phyloP scores from a whole-genome alignment of 805 yeast species.

The Hanseniaspora valbyensis region DNA sequence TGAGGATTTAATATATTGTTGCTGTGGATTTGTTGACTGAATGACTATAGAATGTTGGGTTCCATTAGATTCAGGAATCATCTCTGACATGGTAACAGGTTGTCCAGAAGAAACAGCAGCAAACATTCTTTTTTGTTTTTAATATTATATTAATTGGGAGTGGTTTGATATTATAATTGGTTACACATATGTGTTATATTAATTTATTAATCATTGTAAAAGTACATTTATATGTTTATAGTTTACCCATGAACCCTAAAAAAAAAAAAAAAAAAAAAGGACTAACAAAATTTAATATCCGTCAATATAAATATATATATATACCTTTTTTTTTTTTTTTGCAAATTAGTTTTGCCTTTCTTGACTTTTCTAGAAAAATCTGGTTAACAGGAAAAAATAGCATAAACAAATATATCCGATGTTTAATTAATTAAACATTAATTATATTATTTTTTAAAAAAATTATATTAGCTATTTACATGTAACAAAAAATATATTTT shows the following conservation, averaged over 20 bases:
- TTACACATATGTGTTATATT: no score
- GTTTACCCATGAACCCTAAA: no score
- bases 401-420: background rate
- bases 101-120: slow-evolving; percentile 34
- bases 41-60: slow-evolving; percentile 30
- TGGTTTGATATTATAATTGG: no score
- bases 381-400: background rate
- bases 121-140: slow-evolving; percentile 26
- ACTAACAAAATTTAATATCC: no score
- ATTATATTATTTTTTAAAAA: no score
- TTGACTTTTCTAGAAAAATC: background rate
- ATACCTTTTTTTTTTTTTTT: slow-evolving; percentile 21
- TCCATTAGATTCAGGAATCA: slow-evolving; percentile 31
- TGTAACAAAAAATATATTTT: background rate
- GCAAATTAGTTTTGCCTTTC: background rate
- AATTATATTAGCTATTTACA: no score
- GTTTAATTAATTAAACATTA: background rate
- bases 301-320: no score
- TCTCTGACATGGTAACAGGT: slow-evolving; percentile 29
- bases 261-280: no score
- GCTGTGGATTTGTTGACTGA: slow-evolving; percentile 29
- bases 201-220: no score
- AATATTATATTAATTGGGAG: no score
- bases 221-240: no score
- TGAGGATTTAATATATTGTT: slow-evolving; percentile 30